Evolutionary conservation across 2,329 filamentous ascomycete genomes (phyloP), one percentile per base, ranked within the genome.

Genomic region (Aspergillus aculeatinus): DNA sequence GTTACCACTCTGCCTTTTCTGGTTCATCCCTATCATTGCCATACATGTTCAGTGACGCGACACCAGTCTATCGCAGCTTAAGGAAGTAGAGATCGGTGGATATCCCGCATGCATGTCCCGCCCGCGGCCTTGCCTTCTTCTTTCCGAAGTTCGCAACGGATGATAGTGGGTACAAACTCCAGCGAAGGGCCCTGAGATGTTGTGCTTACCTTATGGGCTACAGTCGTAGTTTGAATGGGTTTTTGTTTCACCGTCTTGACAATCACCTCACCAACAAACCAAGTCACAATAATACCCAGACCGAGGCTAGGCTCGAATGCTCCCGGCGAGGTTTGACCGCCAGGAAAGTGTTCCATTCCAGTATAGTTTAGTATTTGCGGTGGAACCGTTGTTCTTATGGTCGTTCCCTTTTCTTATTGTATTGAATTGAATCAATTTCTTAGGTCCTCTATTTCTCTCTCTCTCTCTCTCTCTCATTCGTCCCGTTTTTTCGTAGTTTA

Each of bases 261-360:
- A n/a, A 19, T 47, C 42, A 51, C 47, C 51, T 42, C 48, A 58
- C 48, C 35, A 54, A 59, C 48, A 52, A 49, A 51, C 47, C 60
- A 56, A 63, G 60, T 60, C 56, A 54, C 16, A 19, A 9, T n/a
- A 9, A 19, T 64, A 50, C 35, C 56, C 47, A 59, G 42, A 61
- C 56, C 49, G 39, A 61, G 49, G 35, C 35, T 60, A 63, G 65
- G 63, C 63, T 67, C 65, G 63, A 65, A 67, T 60, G 59, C 63
- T 65, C 61, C 56, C 42, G 58, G 55, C 48, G 58, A 54, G 60
- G 54, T 61, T 64, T 63, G 63, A 65, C 63, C 63, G 63, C 63
- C 59, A 63, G 57, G 58, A 52, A 53, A 61, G 58, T 48, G 58
- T 64, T 66, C 58, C 59, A 48, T 65, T 62, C 51, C 59, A 67